Evolutionary conservation across 306 rosid genomes (phyloP).

Genomic region (Crotalaria pallida): DNA sequence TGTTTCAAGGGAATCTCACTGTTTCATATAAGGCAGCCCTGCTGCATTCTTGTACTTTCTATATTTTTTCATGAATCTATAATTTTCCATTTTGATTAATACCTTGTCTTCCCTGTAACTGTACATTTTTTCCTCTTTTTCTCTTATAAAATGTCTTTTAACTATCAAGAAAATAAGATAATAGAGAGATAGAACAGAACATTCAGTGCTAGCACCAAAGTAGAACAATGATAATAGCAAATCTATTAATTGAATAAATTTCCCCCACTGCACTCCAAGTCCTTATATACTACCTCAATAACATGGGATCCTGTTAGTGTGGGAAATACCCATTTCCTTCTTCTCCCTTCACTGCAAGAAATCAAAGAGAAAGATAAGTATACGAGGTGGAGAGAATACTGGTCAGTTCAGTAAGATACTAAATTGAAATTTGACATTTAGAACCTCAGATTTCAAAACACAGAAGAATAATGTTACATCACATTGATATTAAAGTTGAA

Average conservation of each 20-base stretch:
- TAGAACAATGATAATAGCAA: conserved; percentile 1
- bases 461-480: not conserved
- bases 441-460: not conserved
- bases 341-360: conserved; percentile 86
- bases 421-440: conserved; percentile 2
- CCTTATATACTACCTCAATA: conserved; percentile 44
- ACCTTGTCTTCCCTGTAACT: not conserved
- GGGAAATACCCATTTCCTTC: conserved; percentile 92
- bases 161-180: not conserved
- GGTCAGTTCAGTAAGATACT: conserved; percentile 6
- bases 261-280: not conserved
- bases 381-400: conserved; percentile 1
- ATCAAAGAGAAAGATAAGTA: conserved; percentile 27
- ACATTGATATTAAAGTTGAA: not conserved
- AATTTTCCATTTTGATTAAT: not conserved
- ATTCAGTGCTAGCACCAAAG: conserved; percentile 1
- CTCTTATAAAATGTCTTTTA: not conserved
- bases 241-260: not conserved
- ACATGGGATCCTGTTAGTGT: conserved; percentile 42
- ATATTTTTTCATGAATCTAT: not conserved
- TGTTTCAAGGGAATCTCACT: not conserved
- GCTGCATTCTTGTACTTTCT: not conserved
- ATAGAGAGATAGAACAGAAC: not conserved
- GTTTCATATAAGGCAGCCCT: not conserved
- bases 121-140: not conserved